phyloP scores from a whole-genome alignment of 352 stramenopile genomes.

The Pythium dissotocum region DNA sequence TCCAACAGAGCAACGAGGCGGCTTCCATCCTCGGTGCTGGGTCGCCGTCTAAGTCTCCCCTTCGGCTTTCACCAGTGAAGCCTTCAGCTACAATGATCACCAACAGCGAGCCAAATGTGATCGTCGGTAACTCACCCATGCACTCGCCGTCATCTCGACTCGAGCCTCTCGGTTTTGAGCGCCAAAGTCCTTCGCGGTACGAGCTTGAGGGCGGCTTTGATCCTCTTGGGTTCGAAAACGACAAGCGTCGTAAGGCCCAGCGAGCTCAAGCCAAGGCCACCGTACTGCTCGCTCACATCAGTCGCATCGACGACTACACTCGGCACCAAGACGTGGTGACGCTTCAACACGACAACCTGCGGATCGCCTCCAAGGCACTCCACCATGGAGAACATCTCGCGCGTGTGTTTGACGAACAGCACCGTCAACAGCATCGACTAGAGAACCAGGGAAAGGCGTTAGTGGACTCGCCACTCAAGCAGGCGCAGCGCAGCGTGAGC shows the following conservation, averaged over 20 bases:
- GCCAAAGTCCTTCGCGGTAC: not conserved
- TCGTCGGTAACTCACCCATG: constrained; percentile 18
- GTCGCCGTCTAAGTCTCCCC: constrained; percentile 5
- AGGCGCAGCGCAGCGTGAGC: constrained; percentile 43
- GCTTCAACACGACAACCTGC: constrained; percentile 39
- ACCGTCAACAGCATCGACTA: constrained; percentile 30
- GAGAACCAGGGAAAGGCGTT: constrained; percentile 49
- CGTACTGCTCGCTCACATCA: constrained; percentile 51
- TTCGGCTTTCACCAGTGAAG: not conserved
- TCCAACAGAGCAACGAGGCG: not conserved
- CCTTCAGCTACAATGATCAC: constrained; percentile 5
- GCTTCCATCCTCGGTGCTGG: not conserved
- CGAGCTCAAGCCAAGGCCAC: constrained; percentile 39
- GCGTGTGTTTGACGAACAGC: constrained; percentile 45
- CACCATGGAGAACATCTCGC: constrained; percentile 48
- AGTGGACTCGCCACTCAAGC: constrained; percentile 28
- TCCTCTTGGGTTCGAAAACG: constrained; percentile 46
- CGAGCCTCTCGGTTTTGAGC: constrained; percentile 1
- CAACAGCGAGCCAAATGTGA: constrained; percentile 19
- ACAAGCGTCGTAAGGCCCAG: constrained; percentile 44
- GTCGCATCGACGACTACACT: constrained; percentile 44
- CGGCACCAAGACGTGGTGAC: constrained; percentile 37
- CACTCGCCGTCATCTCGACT: constrained; percentile 12
- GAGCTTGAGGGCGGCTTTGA: constrained; percentile 25
- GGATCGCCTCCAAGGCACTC: constrained; percentile 47